Base-by-base conservation (phyloP, 2,329 filamentous ascomycete genomes). In the Dactylellina drechsleri region DNA sequence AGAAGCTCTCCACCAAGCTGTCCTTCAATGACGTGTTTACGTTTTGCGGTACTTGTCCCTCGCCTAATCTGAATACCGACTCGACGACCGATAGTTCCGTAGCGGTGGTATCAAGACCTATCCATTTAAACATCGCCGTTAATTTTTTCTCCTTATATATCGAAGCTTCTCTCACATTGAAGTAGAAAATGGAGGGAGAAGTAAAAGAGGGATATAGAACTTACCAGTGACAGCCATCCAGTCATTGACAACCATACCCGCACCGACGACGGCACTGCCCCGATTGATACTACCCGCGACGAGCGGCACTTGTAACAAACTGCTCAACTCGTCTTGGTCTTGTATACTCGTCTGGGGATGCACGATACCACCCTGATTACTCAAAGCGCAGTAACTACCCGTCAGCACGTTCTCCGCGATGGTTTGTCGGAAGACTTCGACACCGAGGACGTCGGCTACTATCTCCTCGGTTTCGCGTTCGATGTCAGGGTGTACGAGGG, bases 391-490 rank as follows among this genome's bases (percentile, higher is more conserved):
- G 86, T 99, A 99, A 59, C 90, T 93, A 76, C 95, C 95, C 43
- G 96, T 95, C 28, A 99, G 89, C 70, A 99, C 95, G 82, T 98
- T 97, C 84, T 97, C 93, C 80, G 94, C 93, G 76, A 99, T 91
- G 54, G 95, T 98, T 85, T 99, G 95, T 77, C 92, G 86, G 85
- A 95, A 96, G 10, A 95, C 92, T 83, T 96, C 92, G 70, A 96
- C 92, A 77, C 92, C 92, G 18, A 96, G 85, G 73, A 96, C 92
- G 82, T 99, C 95, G 80, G 95, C 92, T 81, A 99, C 93, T 79
- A 99, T 97, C 85, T 99, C 95, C 84, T 99, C 95, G 15, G 93
- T 97, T 85, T 99, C 95, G 77, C 94, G 91, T 86, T 98, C 95
- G 75, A 99, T 86, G 81, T 99, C 95, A 10, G 95, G 95, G 82